phyloP scores from a whole-genome alignment of 2,329 filamentous ascomycete species.

The Gyromitra esculenta region DNA sequence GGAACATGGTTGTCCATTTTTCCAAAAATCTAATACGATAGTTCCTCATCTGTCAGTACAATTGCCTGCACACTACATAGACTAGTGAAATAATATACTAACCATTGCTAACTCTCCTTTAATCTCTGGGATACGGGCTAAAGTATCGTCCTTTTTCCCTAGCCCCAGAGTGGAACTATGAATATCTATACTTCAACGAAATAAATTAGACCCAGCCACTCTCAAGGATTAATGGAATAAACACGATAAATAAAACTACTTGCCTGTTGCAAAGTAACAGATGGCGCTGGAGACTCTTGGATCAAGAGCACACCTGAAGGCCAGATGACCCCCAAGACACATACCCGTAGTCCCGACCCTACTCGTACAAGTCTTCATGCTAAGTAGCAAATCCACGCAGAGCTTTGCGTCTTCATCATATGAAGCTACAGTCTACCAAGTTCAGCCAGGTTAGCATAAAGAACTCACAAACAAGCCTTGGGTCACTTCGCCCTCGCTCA shows the following conservation, averaged over 20 bases:
- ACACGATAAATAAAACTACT: neutral
- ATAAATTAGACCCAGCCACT: constrained; percentile 11
- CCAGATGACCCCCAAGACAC: constrained; percentile 92
- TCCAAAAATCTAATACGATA: constrained; percentile 74
- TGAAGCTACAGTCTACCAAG: constrained; percentile 75
- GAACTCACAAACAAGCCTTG: neutral
- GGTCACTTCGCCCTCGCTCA: neutral
- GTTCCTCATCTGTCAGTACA: constrained; percentile 15
- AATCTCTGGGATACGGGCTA: constrained; percentile 72
- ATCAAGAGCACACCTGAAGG: constrained; percentile 71
- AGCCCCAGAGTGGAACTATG: constrained; percentile 80
- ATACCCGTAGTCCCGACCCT: constrained; percentile 68
- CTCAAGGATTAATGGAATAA: neutral
- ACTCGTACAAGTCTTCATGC: constrained; percentile 78
- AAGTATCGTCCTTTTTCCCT: constrained; percentile 70
- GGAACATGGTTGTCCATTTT: constrained; percentile 92
- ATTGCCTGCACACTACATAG: neutral
- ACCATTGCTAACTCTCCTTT: constrained; percentile 81
- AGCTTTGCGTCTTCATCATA: constrained; percentile 82
- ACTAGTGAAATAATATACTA: constrained; percentile 46
- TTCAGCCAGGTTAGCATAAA: neutral
- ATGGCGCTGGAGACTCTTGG: constrained; percentile 78
- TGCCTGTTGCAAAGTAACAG: constrained; percentile 82
- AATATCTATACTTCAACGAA: constrained; percentile 67
- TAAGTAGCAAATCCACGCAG: constrained; percentile 75